Conservation (phyloP, 805 yeast genomes). For the Yarrowia keelungensis region DNA sequence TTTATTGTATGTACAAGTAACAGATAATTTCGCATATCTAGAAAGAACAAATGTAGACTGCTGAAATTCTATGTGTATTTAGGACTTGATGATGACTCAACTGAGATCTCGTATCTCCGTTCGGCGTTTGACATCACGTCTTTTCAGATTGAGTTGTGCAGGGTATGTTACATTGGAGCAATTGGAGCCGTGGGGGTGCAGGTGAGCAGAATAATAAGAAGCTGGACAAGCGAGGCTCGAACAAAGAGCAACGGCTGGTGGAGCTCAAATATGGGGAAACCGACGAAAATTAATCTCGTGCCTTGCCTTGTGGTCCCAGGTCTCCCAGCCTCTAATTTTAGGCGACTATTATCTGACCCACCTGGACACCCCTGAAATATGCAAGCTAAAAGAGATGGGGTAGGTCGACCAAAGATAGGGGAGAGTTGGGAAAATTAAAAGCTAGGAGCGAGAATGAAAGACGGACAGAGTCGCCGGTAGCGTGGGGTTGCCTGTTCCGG, state of each 20-base stretch:
- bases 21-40: conserved; percentile 20
- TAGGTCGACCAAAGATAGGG: not conserved
- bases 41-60: too few relatives aligned
- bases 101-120: too few relatives aligned
- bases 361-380: conserved; percentile 14
- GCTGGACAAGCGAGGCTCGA: not conserved
- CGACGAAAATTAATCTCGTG: not conserved
- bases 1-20: conserved; percentile 36
- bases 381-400: conserved; percentile 14
- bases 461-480: too few relatives aligned
- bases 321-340: too few relatives aligned
- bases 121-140: too few relatives aligned
- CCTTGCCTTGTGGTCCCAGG: too few relatives aligned
- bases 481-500: not conserved
- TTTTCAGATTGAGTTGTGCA: conserved; percentile 12
- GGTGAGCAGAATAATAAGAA: conserved; percentile 1
- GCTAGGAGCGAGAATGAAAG: too few relatives aligned
- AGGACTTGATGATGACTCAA: too few relatives aligned
- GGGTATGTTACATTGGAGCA: not conserved
- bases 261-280: too few relatives aligned
- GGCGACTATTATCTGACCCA: not conserved
- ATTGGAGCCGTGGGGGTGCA: conserved; percentile 9
- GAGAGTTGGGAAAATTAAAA: not conserved
- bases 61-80: too few relatives aligned
- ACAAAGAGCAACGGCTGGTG: too few relatives aligned